Conservation (phyloP, 495 filamentous ascomycete genomes). For the Physcia stellaris region DNA sequence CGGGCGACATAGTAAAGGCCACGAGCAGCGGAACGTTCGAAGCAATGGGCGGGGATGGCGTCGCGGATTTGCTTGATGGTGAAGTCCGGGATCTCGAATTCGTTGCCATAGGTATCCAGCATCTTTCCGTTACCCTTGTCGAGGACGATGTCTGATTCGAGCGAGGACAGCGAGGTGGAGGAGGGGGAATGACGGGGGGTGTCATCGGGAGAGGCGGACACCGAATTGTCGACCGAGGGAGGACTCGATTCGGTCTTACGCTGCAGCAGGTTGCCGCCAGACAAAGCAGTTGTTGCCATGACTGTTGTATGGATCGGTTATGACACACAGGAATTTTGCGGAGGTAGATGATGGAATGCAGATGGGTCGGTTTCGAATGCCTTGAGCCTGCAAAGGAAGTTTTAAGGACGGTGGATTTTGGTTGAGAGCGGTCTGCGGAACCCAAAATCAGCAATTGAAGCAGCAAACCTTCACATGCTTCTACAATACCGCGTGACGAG, state of each 20-base stretch:
- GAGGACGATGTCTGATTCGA: conserved; percentile 31
- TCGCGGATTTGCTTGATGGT: conserved; percentile 58
- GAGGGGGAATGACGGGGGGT: conserved; percentile 68
- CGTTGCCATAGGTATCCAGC: conserved; percentile 52
- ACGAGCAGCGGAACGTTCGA: conserved; percentile 44
- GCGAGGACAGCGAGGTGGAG: conserved; percentile 80
- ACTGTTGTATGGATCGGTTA: no score
- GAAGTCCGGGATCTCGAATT: conserved; percentile 56
- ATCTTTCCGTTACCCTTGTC: conserved; percentile 22
- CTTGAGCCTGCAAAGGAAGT: no score
- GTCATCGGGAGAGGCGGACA: conserved; percentile 49
- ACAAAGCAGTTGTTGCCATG: no score
- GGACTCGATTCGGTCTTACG: conserved; percentile 36
- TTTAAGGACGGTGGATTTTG: no score
- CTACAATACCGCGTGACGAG: no score
- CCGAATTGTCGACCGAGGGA: conserved; percentile 49
- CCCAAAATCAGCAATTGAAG: no score
- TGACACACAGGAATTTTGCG: no score
- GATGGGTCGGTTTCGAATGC: no score
- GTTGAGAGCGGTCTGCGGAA: no score
- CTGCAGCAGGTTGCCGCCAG: no score
- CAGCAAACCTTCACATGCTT: no score
- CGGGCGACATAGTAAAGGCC: conserved; percentile 52
- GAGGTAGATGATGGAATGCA: no score
- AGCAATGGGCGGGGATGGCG: conserved; percentile 51